These are phyloP conservation scores for Candida insectalens DNA, from an alignment of 805 yeast genomes.

Conservation along the genomic window DNA sequence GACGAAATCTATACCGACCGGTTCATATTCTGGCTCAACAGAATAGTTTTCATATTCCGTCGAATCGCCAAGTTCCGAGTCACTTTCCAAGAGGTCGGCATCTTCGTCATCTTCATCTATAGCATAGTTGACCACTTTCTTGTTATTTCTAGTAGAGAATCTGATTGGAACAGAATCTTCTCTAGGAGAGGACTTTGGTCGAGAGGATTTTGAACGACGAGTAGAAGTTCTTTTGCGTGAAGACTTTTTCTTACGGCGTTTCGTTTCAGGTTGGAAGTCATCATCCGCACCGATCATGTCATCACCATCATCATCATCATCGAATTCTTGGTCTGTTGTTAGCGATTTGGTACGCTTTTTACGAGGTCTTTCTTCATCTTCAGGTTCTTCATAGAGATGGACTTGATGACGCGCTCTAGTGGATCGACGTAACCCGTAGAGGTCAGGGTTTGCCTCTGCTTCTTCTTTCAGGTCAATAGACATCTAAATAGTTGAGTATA, in stretches of 20 bases:
- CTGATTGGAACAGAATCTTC: constrained; percentile 29
- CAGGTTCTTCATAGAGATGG: constrained; percentile 24
- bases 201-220: neutral
- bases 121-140: constrained; percentile 58
- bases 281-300: constrained; percentile 13
- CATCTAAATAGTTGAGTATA: too few species aligned
- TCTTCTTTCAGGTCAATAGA: constrained; percentile 26
- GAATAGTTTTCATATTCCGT: constrained; percentile 14
- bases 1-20: constrained; percentile 29
- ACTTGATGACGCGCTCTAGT: constrained; percentile 43
- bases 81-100: constrained; percentile 38
- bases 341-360: constrained; percentile 10
- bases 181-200: neutral
- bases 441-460: constrained; percentile 60
- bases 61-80: constrained; percentile 22
- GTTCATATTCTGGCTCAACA: constrained; percentile 10
- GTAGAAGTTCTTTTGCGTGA: constrained; percentile 9
- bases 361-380: constrained; percentile 10
- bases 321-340: constrained; percentile 19
- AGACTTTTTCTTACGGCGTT: constrained; percentile 9
- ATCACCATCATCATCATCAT: constrained; percentile 20
- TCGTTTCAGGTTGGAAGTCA: constrained; percentile 11
- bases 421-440: constrained; percentile 76
- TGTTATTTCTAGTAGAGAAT: constrained; percentile 64
- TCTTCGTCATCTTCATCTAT: constrained; percentile 61